Percentiles rank a stretch among this genome's conserved stretches.
phyloP scores from a whole-genome alignment of 495 filamentous ascomycete genomes.

The Lepidopterella palustris region DNA sequence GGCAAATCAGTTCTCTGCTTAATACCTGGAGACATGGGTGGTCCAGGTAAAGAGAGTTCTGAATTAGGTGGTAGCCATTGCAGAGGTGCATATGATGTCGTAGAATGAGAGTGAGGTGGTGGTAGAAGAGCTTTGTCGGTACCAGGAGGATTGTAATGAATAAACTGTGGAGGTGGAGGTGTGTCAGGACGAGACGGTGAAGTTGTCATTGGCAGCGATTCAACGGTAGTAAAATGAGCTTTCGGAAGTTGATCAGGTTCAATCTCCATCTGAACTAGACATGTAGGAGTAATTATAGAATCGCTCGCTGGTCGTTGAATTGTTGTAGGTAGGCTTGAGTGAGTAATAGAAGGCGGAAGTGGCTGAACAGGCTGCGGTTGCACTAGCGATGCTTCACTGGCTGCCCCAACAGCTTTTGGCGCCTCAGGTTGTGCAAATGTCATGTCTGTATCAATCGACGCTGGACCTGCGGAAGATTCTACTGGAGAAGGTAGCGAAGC shows the following conservation, averaged over 20 bases:
- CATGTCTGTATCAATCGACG: neutral
- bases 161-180: conserved; percentile 22
- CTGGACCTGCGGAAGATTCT: neutral
- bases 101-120: neutral
- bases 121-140: neutral
- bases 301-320: neutral
- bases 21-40: conserved; percentile 14
- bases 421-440: neutral
- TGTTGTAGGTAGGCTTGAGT: neutral
- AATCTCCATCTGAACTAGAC: conserved; percentile 16
- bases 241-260: conserved; percentile 23
- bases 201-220: conserved; percentile 10
- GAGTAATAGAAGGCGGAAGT: neutral
- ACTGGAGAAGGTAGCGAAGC: neutral
- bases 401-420: conserved; percentile 5
- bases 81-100: conserved; percentile 7
- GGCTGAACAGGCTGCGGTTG: conserved; percentile 21
- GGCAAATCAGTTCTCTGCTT: conserved; percentile 18
- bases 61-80: conserved; percentile 21
- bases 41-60: neutral
- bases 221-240: conserved; percentile 12
- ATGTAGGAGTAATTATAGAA: conserved; percentile 12
- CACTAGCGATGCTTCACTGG: conserved; percentile 8
- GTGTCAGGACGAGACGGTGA: conserved; percentile 25
- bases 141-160: conserved; percentile 1